Base-by-base conservation (phyloP, 176 grass and related monocot genomes). In the Juncus effusus region DNA sequence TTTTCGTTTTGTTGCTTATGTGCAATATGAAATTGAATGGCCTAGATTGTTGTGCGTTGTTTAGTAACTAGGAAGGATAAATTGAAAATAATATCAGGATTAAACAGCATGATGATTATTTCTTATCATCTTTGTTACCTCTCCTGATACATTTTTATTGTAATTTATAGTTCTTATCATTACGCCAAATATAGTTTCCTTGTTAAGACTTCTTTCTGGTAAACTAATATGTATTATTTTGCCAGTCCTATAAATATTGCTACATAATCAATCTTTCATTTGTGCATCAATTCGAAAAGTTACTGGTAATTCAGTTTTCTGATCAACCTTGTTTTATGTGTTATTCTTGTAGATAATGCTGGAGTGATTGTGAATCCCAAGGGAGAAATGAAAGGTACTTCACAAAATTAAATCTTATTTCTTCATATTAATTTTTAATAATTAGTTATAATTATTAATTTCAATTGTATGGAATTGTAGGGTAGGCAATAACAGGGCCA, bases 401-500 rank as follows among this genome's bases (percentile, higher is more conserved):
- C 19, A 28, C 19, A 28, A 28, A n/a, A n/a, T n/a, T n/a, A 28
- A 28, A 28, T 1, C 19, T 28, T n/a, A n/a, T 59, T 45, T 35
- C 1, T 59, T 71, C 6, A 44, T 38, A 10, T 53, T 7, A 56
- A 54, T 6, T 40, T 62, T 44, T 16, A 13, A 28, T 38, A 57
- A 36, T 36, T 68, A 15, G 36, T 54, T 13, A 6, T 28, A 19
- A 45, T 36, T 44, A n/a, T n/a, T n/a, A n/a, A n/a, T 64, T 13
- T 38, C 4, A 9, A 6, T 8, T 57, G 49, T 63, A 15, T 2
- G 2, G 59, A 63, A 2, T 0, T 59, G 72, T 69, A 95, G 90
- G 90, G 37, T 95, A 85, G 78, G 90, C 90, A 41, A 95, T 94
- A 79, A 94, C 90, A 3, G 90, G 90, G 73, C 90, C 90, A 3